Base-by-base conservation (phyloP, 2,329 filamentous ascomycete species). In the Fusarium albidum region DNA sequence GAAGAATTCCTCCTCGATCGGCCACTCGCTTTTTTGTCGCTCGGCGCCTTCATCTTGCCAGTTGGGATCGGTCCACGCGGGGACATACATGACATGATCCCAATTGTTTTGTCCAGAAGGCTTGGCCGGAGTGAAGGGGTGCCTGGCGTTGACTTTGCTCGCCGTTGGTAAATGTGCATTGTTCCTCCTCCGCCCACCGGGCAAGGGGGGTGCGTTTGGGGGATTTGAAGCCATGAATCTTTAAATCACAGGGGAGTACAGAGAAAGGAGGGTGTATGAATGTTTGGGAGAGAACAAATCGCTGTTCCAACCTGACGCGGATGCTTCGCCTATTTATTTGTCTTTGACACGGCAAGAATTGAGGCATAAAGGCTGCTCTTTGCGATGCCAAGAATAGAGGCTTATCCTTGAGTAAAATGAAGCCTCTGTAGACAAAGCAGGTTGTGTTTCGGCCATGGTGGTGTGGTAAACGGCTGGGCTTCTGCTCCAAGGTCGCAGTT, bases 41-140 rank as follows among this genome's bases (percentile, higher is more conserved):
- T 42, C 14, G 4, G 48, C 33, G 4, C 52, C 47, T 4, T 64
- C 46, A 18, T 69, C 67, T 12, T 67, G 29, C 65, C 69, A 71
- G 9, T 53, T 14, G 12, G 68, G 68, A 3, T 69, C 62, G 6
- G 64, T 70, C 68, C 68, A 71, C 6, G 34, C 44, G 3, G 68
- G 69, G 2, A 68, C 45, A 32, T 64, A 69, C 17, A 27, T 43
- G 11, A 60, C 33, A 18, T 29, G 34, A 9, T 49, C 11, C 32
- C 50, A 62, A 13, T 34, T 49, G 9, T 51, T 52, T 12, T 50
- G 42, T 5, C 9, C 13, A 13, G 46, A 11, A 11, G 14, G 13
- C 32, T 57, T 57, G 21, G 34, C 13, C 13, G 54, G 55, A 11
- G 37, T 39, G 7, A 31, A 5, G 5, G 44, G 38, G 26, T 52